phyloP scores from a whole-genome alignment of 163 green algal species.

The Dunaliella salina region DNA sequence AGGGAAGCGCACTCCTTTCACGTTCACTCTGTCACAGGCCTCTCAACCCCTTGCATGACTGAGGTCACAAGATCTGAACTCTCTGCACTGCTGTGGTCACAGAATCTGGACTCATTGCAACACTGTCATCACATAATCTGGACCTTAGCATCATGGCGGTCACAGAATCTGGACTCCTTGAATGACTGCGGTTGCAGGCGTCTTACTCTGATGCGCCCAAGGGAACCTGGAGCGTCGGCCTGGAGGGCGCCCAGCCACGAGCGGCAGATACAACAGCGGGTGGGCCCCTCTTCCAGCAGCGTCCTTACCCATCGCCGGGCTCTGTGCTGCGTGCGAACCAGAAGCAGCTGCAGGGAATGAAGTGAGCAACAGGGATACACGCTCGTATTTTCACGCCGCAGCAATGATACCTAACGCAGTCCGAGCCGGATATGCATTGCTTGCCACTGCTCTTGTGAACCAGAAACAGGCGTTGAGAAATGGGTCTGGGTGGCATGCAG shows the following conservation, averaged over 20 bases:
- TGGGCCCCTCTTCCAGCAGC: slow-evolving; percentile 72
- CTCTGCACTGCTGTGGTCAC: too few relatives aligned
- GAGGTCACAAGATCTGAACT: too few relatives aligned
- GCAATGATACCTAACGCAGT: too few relatives aligned
- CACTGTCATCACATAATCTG: not conserved
- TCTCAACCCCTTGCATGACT: too few relatives aligned
- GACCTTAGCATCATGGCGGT: not conserved
- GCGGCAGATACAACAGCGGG: slow-evolving; percentile 72
- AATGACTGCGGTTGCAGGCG: slow-evolving; percentile 37
- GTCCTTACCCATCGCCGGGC: slow-evolving; percentile 69
- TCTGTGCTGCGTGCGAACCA: slow-evolving; percentile 67
- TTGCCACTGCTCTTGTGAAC: too few relatives aligned
- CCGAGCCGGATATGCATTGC: too few relatives aligned
- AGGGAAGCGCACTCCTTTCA: too few relatives aligned
- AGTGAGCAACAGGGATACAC: not conserved
- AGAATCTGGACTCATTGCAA: too few relatives aligned
- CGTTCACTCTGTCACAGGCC: too few relatives aligned
- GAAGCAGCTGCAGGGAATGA: slow-evolving; percentile 14
- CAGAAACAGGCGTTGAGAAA: too few relatives aligned
- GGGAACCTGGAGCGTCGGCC: slow-evolving; percentile 61
- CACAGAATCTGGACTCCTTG: not conserved
- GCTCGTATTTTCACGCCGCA: too few relatives aligned
- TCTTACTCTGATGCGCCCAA: slow-evolving; percentile 76
- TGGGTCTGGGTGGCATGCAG: too few relatives aligned
- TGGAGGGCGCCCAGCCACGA: slow-evolving; percentile 63